Evolutionary conservation across 2,329 filamentous ascomycete species (phyloP).

Genomic region (Colletotrichum phormii): DNA sequence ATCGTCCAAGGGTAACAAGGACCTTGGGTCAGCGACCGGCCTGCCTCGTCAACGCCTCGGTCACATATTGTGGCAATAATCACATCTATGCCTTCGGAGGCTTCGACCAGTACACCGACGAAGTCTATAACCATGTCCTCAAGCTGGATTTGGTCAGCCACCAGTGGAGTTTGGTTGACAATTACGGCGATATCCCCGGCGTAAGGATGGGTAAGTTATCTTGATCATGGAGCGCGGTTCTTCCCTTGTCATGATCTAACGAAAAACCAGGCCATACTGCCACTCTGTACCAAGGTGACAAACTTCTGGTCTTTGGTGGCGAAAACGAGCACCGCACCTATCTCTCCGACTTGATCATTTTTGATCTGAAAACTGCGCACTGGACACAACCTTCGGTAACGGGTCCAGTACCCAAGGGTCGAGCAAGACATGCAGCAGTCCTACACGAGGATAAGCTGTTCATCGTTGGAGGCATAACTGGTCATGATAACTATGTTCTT

Average conservation of each 20-base stretch:
- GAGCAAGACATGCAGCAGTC: slow-evolving; percentile 92
- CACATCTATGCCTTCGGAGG: slow-evolving; percentile 98
- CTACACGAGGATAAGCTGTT: slow-evolving; percentile 97
- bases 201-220: slow-evolving; percentile 88
- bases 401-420: slow-evolving; percentile 87
- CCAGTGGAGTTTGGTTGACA: slow-evolving; percentile 96
- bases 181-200: slow-evolving; percentile 97
- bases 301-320: slow-evolving; percentile 96
- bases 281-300: slow-evolving; percentile 91
- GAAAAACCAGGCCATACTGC: slow-evolving; percentile 82
- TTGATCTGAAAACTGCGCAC: slow-evolving; percentile 92
- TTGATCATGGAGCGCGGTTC: background rate
- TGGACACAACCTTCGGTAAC: slow-evolving; percentile 94
- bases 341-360: slow-evolving; percentile 94
- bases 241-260: slow-evolving; percentile 3
- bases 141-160: slow-evolving; percentile 87
- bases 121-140: slow-evolving; percentile 98
- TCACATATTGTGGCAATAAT: slow-evolving; percentile 98
- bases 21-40: slow-evolving; percentile 86
- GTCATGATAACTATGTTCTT: slow-evolving; percentile 89
- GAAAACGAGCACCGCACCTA: slow-evolving; percentile 98
- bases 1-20: slow-evolving; percentile 85
- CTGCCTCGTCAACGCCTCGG: slow-evolving; percentile 96
- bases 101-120: slow-evolving; percentile 98
- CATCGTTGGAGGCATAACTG: slow-evolving; percentile 94